These are phyloP conservation scores for Asparagopsis taxiformis DNA, from an alignment of 31 red algal genomes.

Conservation along the genomic window DNA sequence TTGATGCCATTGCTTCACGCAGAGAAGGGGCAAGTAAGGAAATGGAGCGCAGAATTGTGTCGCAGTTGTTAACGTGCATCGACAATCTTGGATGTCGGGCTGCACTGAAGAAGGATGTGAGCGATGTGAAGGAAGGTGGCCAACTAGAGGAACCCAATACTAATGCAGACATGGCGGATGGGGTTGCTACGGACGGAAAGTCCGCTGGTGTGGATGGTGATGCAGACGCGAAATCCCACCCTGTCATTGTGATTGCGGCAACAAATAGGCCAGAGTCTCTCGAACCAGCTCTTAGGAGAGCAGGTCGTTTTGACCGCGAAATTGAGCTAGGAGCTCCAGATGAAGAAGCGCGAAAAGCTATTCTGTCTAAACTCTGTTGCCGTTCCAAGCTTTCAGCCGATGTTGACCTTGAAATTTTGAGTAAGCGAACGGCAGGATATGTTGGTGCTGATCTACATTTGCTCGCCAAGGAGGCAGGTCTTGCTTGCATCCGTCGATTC, in stretches of 20 bases:
- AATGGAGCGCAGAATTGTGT: constrained; percentile 91
- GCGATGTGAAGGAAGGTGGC: not conserved
- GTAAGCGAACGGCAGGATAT: constrained; percentile 86
- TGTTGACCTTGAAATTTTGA: constrained; percentile 49
- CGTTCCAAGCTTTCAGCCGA: constrained; percentile 32
- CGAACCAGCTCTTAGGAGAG: constrained; percentile 87
- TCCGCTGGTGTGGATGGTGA: not conserved
- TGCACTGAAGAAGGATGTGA: not conserved
- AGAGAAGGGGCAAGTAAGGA: constrained; percentile 85
- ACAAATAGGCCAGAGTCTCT: constrained; percentile 90
- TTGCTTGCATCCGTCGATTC: constrained; percentile 80
- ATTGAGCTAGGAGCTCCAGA: constrained; percentile 97
- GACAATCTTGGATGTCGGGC: constrained; percentile 36
- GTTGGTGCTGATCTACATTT: constrained; percentile 92
- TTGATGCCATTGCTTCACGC: constrained; percentile 79
- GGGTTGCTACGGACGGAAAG: not conserved
- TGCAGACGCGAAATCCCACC: not conserved
- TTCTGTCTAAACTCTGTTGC: constrained; percentile 74
- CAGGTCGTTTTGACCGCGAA: constrained; percentile 95
- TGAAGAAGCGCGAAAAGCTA: constrained; percentile 74
- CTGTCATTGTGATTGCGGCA: constrained; percentile 91
- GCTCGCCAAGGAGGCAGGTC: constrained; percentile 74
- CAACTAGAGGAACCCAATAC: not conserved
- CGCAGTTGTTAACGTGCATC: constrained; percentile 89
- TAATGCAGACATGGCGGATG: not conserved